Percentiles rank a stretch among this genome's conserved stretches.
These are phyloP conservation scores for Rhodamnia argentea DNA, from an alignment of 345 rosid species.

Conservation along the genomic window DNA sequence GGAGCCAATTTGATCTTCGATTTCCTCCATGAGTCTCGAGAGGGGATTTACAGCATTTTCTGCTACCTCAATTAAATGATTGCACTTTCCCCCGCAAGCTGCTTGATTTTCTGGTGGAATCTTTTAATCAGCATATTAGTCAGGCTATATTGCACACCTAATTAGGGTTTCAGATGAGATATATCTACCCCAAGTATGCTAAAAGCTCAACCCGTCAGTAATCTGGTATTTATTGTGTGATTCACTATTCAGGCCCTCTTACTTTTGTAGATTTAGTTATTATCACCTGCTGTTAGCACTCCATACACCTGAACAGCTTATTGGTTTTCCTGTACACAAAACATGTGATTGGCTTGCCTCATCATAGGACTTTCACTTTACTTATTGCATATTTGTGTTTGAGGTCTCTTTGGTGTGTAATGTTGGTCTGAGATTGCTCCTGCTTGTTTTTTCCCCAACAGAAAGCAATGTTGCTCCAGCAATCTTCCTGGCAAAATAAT, in stretches of 20 bases:
- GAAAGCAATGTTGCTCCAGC: slow-evolving; percentile 77
- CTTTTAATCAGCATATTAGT: background rate
- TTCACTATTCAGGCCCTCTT: background rate
- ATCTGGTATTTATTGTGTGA: background rate
- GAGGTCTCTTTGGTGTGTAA: background rate
- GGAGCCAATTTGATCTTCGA: background rate
- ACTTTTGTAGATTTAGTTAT: background rate
- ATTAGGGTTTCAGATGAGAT: background rate
- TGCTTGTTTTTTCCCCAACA: slow-evolving; percentile 9
- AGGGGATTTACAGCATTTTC: background rate
- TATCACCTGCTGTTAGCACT: background rate
- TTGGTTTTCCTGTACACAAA: background rate
- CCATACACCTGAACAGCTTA: background rate
- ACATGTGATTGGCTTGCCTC: background rate
- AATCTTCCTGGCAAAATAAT: slow-evolving; percentile 89
- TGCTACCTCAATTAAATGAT: background rate
- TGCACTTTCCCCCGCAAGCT: background rate
- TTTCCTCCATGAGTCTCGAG: background rate
- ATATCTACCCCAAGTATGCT: background rate
- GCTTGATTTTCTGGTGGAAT: background rate
- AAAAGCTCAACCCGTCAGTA: background rate
- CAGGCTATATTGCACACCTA: background rate
- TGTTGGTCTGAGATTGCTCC: background rate
- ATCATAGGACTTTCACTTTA: background rate
- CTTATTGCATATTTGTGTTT: background rate